phyloP scores from a whole-genome alignment of 1,139 yeast species.

The Saccharomycopsis crataegensis region DNA sequence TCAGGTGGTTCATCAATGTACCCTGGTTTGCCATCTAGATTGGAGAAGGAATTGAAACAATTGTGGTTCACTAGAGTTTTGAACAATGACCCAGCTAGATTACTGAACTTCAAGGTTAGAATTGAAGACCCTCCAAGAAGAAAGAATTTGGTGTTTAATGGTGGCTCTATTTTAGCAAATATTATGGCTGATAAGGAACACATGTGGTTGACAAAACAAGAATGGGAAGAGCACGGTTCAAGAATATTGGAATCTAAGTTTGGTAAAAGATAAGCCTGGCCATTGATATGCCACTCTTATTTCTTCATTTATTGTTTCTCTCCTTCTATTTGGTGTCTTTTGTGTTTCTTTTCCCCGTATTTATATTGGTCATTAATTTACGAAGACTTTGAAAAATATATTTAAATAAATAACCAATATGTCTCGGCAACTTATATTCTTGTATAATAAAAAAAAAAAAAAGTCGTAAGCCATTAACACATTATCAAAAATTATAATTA shows the following conservation, averaged over 20 bases:
- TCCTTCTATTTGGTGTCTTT: no score
- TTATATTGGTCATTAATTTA: no score
- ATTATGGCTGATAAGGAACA: constrained; percentile 98
- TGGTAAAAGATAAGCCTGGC: constrained; percentile 68
- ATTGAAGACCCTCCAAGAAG: constrained; percentile 99
- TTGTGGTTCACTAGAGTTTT: constrained; percentile 88
- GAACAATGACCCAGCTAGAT: constrained; percentile 78
- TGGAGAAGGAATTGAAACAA: constrained; percentile 94
- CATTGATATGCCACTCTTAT: neutral
- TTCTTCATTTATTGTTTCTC: neutral
- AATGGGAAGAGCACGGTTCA: constrained; percentile 97
- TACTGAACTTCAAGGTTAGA: constrained; percentile 88
- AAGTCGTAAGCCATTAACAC: neutral
- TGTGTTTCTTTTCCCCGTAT: no score
- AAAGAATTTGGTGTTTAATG: constrained; percentile 97
- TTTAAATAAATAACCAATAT: neutral
- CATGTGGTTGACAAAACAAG: constrained; percentile 95
- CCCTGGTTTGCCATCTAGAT: constrained; percentile 93
- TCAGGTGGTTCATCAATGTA: constrained; percentile 99
- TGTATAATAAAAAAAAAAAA: constrained; percentile 1
- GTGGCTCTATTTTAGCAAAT: constrained; percentile 97
- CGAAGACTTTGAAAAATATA: neutral
- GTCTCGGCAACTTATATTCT: neutral
- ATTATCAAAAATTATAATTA: neutral
- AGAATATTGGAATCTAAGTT: constrained; percentile 69